Evolutionary conservation across 2,329 filamentous ascomycete genomes (phyloP), one percentile per base, ranked within the genome.

Genomic region (Hirsutella minnesotensis): DNA sequence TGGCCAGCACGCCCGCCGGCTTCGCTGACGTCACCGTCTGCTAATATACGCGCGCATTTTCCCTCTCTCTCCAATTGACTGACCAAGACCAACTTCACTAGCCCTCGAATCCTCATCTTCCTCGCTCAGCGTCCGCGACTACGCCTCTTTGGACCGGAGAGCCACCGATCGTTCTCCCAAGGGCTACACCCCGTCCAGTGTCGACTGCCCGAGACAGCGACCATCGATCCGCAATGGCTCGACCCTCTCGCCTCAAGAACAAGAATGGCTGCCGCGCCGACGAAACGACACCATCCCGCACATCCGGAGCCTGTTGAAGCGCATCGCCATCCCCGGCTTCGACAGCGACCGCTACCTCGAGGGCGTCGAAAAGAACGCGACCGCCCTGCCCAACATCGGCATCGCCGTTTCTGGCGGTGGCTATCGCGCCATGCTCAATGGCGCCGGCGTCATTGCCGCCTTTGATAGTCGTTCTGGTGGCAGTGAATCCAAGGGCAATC

Each of bases 351-450:
- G 64, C 2, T 96, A 92, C 58, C 78, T 96, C 52, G 41, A 50
- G 18, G 46, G 60, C 45, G 62, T 49, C 21, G 54, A 60, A 42
- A 53, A 27, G 8, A 44, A 61, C 38, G 40, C 51, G 7, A 57
- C 52, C 0, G 61, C 65, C 21, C 59, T 72, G 47, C 71, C 71
- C 41, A 72, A 70, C 51, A 79, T 94, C 47, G 86, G 72, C 15
- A 75, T 94, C 48, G 85, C 87, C 10, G 68, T 84, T 37, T 92
- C 86, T 0, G 87, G 87, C 12, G 88, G 88, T 57, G 88, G 88
- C 30, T 94, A 92, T 59, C 73, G 88, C 44, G 87, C 88, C n/a
- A 70, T 94, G 66, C 69, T 89, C 67, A 90, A 84, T 56, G 87
- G 86, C 31, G 88, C 81, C 15, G 88, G 88, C 46, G 82, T 81